Evolutionary conservation across 768 basidiomycete species (phyloP).

Genomic region (Pleurotus cornucopiae): DNA sequence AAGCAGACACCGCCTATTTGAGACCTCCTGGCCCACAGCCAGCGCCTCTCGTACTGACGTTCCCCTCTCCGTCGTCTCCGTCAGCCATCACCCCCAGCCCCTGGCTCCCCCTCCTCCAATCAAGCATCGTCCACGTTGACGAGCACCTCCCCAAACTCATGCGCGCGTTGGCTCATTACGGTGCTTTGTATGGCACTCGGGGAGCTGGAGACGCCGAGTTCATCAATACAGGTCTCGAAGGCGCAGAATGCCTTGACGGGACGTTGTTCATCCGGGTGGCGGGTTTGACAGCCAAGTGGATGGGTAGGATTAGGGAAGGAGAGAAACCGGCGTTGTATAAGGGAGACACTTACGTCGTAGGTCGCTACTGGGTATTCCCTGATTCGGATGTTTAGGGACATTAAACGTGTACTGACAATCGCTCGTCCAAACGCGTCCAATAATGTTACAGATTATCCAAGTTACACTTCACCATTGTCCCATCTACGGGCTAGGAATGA

Average conservation of each 20-base stretch:
- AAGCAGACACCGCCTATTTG: constrained; percentile 18
- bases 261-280: constrained; percentile 54
- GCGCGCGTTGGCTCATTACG: constrained; percentile 46
- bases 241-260: constrained; percentile 48
- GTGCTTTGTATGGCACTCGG: constrained; percentile 38
- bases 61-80: constrained; percentile 26
- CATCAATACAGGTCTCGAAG: constrained; percentile 32
- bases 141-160: constrained; percentile 46
- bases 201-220: constrained; percentile 15
- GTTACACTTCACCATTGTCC: too few species aligned
- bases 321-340: constrained; percentile 11
- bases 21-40: constrained; percentile 17
- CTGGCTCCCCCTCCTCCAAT: constrained; percentile 56
- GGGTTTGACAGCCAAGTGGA: constrained; percentile 38
- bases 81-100: constrained; percentile 42
- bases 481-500: constrained; percentile 2
- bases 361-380: neutral
- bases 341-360: neutral
- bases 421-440: too few species aligned
- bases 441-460: too few species aligned
- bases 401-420: too few species aligned
- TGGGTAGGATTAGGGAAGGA: constrained; percentile 23
- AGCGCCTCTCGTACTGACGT: constrained; percentile 18
- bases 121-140: constrained; percentile 51
- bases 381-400: too few species aligned